Evolutionary conservation across 805 yeast species (phyloP), one percentile per base, ranked within the genome.

Genomic region (Kuraishia piskuri): DNA sequence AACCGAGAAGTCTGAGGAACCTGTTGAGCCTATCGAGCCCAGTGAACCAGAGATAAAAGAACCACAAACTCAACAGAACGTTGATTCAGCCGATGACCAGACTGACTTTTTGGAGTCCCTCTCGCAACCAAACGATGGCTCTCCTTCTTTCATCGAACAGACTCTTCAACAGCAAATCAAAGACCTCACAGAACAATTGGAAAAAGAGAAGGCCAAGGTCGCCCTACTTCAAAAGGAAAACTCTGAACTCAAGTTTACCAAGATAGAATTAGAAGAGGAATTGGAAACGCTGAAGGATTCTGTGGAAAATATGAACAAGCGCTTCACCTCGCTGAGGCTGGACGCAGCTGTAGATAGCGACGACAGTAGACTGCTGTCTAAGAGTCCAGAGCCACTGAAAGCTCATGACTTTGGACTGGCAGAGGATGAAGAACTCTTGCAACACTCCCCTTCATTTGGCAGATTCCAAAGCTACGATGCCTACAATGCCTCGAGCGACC

Each of bases 201-300:
- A 50, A 9, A 24, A 25, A 19, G 22, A 21, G 9, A n/a, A 24
- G 3, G 21, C 46, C 14, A 23, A 52, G 48, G 40, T n/a, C 5
- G 52, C 46, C 2, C 53, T 48, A 20, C 22, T 63, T 24, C 57
- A 57, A 45, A 48, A 46, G 5, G 68, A 66, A 45, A 63, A 63
- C 31, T 54, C 61, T 0, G 63, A 63, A 19, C 53, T 67, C n/a
- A 63, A 62, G 52, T 51, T 64, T 17, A 47, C 58, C 1, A 64
- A 63, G 21, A 51, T 62, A 54, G 67, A 62, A 23, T 61, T 78
- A 2, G 74, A 74, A 48, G 55, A 62, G 25, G 76, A 76, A 51
- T 56, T 74, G 17, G 77, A 72, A 47, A 59, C 61, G 2, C 55
- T 70, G 12, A 70, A 69, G 22, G 63, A 70, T 22, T 68, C 68